Evolutionary conservation across 345 rosid genomes (phyloP), one percentile per base, ranked within the genome.

Genomic region (Ceriops zippeliana): DNA sequence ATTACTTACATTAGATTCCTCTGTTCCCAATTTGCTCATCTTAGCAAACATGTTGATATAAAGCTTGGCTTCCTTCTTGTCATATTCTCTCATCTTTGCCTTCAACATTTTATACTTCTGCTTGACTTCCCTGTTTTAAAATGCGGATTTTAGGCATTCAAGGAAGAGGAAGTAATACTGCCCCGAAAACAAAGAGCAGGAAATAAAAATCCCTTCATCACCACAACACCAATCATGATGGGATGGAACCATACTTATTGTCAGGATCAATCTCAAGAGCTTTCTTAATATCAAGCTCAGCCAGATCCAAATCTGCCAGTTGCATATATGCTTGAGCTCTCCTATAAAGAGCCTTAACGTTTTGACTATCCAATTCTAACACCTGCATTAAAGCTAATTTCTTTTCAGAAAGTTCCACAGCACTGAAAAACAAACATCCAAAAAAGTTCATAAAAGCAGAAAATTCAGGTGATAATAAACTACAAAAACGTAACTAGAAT

Each of bases 211-310:
- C 15, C 13, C 15, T 5, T 26, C 11, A 21, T 54, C 11, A 22
- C 15, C 9, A 1, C 9, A 34, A 11, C 19, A 15, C 19, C n/a
- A 32, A 1, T 58, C 38, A 30, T 19, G 22, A 54, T 54, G 11
- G 7, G 37, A 34, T 34, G 37, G 10, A 34, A 34, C 5, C 13
- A 21, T 71, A 86, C 96, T 90, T 84, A 75, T 91, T 91, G 57
- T 86, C 69, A 34, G 97, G 97, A 56, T 91, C 91, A 15, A 91
- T 86, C 77, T 89, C 97, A 52, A 91, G 91, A 28, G 97, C 96
- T 52, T 87, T 91, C 80, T 86, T 89, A 46, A 91, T 74, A 67
- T 91, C 97, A n/a, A 86, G 49, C 84, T 90, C 97, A 0, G 92
- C 97, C 86, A 89, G 78, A 73, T 89, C 97, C 68, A 91, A 68